Percentiles rank a stretch among this genome's conserved stretches.
Conservation (phyloP, 148 eudicot species). For the Cornus florida region DNA sequence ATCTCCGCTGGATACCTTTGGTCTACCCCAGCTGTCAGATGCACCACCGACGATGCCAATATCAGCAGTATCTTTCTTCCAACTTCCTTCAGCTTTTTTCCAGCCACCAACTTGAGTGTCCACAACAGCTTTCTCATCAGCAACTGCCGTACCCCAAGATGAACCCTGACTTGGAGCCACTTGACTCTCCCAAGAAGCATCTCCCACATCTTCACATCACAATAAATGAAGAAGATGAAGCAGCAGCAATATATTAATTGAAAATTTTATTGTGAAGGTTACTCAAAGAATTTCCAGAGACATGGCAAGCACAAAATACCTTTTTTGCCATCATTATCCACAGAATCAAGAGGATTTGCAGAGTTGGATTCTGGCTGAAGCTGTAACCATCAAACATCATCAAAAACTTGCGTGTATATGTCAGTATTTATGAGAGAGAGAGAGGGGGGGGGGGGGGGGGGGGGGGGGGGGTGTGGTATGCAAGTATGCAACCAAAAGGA, state of each 20-base stretch:
- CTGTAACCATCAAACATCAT: slow-evolving; percentile 28
- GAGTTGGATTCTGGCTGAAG: slow-evolving; percentile 39
- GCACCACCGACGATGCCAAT: background rate
- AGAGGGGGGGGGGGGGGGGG: too few relatives aligned
- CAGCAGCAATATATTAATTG: background rate
- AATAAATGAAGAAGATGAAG: background rate
- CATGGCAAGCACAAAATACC: slow-evolving; percentile 24
- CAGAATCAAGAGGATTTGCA: slow-evolving; percentile 26
- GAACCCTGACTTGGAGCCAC: slow-evolving; percentile 28
- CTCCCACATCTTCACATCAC: slow-evolving; percentile 30
- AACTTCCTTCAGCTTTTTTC: slow-evolving; percentile 19
- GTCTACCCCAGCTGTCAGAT: slow-evolving; percentile 35
- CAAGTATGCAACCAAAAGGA: background rate
- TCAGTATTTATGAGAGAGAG: background rate
- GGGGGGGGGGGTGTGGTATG: too few relatives aligned
- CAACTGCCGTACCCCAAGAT: slow-evolving; percentile 45
- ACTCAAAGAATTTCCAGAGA: background rate
- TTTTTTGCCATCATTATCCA: slow-evolving; percentile 30
- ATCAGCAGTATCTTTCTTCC: background rate
- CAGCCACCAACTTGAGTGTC: slow-evolving; percentile 34
- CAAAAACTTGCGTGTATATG: background rate
- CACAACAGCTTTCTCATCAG: slow-evolving; percentile 23
- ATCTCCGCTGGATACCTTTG: slow-evolving; percentile 22
- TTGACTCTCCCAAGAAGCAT: slow-evolving; percentile 56
- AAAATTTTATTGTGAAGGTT: background rate